Evolutionary conservation across 2,329 filamentous ascomycete genomes (phyloP).

Genomic region (Ophioceras dolichostomum): DNA sequence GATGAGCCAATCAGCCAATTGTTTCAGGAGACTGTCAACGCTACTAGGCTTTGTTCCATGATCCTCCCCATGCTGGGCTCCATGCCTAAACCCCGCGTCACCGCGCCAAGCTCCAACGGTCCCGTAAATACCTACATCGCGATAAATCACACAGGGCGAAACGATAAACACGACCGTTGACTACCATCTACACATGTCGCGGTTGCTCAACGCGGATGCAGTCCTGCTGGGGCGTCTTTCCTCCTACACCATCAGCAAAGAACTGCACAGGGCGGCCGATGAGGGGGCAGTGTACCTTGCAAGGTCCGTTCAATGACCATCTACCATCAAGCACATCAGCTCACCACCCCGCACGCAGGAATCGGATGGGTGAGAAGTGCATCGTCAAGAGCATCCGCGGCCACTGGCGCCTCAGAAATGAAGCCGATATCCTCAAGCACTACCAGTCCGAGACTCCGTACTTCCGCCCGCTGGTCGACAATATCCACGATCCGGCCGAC

Average conservation of each 20-base stretch:
- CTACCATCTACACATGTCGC: conserved; percentile 5
- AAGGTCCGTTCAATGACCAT: conserved; percentile 7
- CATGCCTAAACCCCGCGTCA: no score
- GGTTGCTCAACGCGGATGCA: conserved; percentile 7
- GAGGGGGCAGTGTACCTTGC: conserved; percentile 14
- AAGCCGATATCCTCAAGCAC: conserved; percentile 14
- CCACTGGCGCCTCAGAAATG: conserved; percentile 13
- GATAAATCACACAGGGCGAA: no score
- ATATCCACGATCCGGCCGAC: conserved; percentile 11
- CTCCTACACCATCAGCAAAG: conserved; percentile 11
- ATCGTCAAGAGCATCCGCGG: conserved; percentile 13
- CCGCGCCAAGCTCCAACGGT: no score
- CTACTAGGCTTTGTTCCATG: no score
- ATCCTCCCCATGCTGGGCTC: no score
- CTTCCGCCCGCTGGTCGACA: conserved; percentile 12
- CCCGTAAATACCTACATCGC: no score
- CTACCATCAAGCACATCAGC: conserved; percentile 2
- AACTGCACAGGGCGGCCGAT: conserved; percentile 11
- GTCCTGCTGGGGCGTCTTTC: conserved; percentile 11
- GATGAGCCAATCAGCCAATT: not conserved
- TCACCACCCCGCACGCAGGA: conserved; percentile 6
- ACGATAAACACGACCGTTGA: no score
- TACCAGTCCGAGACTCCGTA: conserved; percentile 10
- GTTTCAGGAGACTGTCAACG: no score
- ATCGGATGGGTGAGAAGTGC: conserved; percentile 8